Evolutionary conservation across 306 rosid species (phyloP).

Genomic region (Lathyrus aphaca): DNA sequence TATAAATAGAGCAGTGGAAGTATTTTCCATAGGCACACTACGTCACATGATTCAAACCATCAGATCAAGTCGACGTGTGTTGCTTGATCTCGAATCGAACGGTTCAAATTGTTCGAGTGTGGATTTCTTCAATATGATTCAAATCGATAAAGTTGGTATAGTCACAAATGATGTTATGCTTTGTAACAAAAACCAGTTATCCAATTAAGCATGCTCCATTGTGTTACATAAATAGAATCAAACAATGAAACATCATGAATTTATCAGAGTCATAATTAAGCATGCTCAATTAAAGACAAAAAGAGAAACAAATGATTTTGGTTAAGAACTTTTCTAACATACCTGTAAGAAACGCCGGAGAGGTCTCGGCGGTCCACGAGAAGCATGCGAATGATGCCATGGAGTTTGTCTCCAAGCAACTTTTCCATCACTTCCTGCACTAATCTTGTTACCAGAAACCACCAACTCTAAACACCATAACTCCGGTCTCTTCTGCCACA

Average conservation of each 20-base stretch:
- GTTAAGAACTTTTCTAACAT: not conserved
- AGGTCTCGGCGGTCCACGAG: conserved; percentile 94
- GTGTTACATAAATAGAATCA: conserved; percentile 20
- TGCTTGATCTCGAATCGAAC: not conserved
- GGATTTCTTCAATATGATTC: not conserved
- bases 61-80: not conserved
- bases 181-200: not conserved
- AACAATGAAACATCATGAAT: conserved; percentile 22
- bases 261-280: conserved; percentile 32
- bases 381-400: conserved; percentile 98
- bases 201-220: conserved; percentile 38
- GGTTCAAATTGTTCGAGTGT: not conserved
- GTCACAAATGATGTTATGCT: not conserved
- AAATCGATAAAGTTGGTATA: conserved; percentile 3
- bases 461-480: conserved; percentile 90
- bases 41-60: not conserved
- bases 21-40: not conserved
- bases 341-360: conserved; percentile 89
- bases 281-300: conserved; percentile 28
- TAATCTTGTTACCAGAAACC: conserved; percentile 79
- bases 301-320: not conserved
- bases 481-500: conserved; percentile 89
- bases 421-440: conserved; percentile 92
- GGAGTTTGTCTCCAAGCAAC: conserved; percentile 98
- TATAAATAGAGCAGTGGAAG: no score